These are phyloP conservation scores for Sutorius eximius DNA, from an alignment of 1,284 basidiomycete genomes.

Conservation along the genomic window DNA sequence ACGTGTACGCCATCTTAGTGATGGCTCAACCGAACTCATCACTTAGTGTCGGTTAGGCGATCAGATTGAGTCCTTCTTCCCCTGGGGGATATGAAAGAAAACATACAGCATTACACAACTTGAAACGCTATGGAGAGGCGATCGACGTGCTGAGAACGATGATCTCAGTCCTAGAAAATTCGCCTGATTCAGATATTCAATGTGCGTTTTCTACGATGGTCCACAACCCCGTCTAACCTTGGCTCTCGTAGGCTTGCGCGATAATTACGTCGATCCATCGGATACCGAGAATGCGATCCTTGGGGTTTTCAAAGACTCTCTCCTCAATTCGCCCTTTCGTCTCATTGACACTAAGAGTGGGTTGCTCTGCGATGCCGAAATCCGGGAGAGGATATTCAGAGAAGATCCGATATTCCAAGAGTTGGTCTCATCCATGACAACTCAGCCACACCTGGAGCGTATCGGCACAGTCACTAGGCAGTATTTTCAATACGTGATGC, in stretches of 20 bases:
- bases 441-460: constrained; percentile 1
- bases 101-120: constrained; percentile 16
- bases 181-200: constrained; percentile 12
- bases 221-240: neutral
- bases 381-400: constrained; percentile 16
- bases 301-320: neutral
- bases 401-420: constrained; percentile 18
- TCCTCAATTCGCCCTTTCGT: constrained; percentile 10
- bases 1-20: neutral
- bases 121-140: constrained; percentile 18
- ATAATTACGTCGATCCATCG: constrained; percentile 15
- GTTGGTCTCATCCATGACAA: constrained; percentile 22
- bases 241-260: constrained; percentile 6
- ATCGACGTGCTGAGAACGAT: constrained; percentile 7
- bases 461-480: constrained; percentile 4
- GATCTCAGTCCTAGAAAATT: constrained; percentile 11
- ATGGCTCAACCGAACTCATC: neutral
- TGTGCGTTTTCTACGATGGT: constrained; percentile 5
- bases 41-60: constrained; percentile 10
- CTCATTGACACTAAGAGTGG: constrained; percentile 25
- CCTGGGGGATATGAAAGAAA: constrained; percentile 20
- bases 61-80: constrained; percentile 13
- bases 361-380: constrained; percentile 20
- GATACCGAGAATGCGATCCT: constrained; percentile 6
- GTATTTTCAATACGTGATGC: constrained; percentile 25